These are phyloP conservation scores for Staphylotrichum tortipilum DNA, from an alignment of 495 filamentous ascomycete genomes.

Conservation along the genomic window DNA sequence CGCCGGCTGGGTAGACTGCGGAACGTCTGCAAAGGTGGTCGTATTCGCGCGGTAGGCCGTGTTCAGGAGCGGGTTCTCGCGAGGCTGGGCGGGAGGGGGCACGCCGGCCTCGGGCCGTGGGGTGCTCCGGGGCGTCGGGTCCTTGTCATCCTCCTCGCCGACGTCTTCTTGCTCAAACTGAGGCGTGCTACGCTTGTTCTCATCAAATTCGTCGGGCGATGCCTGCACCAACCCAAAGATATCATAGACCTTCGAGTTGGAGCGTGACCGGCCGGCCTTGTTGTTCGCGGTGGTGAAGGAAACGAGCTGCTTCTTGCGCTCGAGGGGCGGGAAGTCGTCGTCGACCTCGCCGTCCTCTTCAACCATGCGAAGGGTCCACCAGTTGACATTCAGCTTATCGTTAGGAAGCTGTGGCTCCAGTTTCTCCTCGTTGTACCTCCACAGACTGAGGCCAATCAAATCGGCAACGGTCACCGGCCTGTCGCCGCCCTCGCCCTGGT, in stretches of 20 bases:
- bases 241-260: constrained; percentile 78
- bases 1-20: constrained; percentile 52
- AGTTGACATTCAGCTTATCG: constrained; percentile 74
- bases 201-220: constrained; percentile 62
- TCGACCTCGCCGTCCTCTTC: constrained; percentile 84
- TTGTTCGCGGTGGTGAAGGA: constrained; percentile 92
- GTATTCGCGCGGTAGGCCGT: constrained; percentile 49
- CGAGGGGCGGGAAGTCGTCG: constrained; percentile 84
- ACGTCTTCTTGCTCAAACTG: constrained; percentile 53
- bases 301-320: constrained; percentile 65
- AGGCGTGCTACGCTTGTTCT: constrained; percentile 69
- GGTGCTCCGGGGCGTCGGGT: constrained; percentile 34
- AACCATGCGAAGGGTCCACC: constrained; percentile 89
- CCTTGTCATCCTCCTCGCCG: constrained; percentile 33
- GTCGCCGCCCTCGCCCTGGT: constrained; percentile 54
- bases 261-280: constrained; percentile 54
- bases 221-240: constrained; percentile 89
- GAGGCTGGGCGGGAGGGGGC: constrained; percentile 22
- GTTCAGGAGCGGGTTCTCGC: constrained; percentile 52
- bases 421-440: constrained; percentile 77
- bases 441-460: constrained; percentile 80
- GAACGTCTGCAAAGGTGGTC: constrained; percentile 53
- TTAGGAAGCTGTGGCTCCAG: constrained; percentile 60
- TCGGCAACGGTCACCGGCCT: constrained; percentile 75
- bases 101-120: constrained; percentile 35